Conservation (phyloP, 2,329 filamentous ascomycete species). For the Colletotrichum melonis region DNA sequence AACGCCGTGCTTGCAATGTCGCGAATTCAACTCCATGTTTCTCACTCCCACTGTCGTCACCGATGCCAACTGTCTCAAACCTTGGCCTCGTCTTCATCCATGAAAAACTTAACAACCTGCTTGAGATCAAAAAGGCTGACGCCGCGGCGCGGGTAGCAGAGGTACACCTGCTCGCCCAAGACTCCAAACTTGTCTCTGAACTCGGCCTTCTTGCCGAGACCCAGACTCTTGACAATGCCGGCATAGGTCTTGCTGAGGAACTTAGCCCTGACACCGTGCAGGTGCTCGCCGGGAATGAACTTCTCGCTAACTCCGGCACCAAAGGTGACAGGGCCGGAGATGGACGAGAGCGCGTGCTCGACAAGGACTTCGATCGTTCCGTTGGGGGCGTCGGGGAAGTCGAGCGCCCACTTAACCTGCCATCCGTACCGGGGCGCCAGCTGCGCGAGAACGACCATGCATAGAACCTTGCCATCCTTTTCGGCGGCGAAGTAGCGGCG, state of each 20-base stretch:
- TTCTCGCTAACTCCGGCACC: slow-evolving; percentile 83
- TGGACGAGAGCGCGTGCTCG: slow-evolving; percentile 70
- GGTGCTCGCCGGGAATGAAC: slow-evolving; percentile 82
- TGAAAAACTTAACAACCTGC: slow-evolving; percentile 92
- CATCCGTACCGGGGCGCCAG: slow-evolving; percentile 85
- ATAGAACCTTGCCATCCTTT: slow-evolving; percentile 78
- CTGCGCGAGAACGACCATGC: slow-evolving; percentile 85
- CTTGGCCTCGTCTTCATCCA: slow-evolving; percentile 64
- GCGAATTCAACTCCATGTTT: not conserved
- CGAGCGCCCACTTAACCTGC: slow-evolving; percentile 96
- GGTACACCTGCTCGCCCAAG: slow-evolving; percentile 84
- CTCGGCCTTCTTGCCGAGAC: slow-evolving; percentile 85
- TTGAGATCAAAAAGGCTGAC: slow-evolving; percentile 84
- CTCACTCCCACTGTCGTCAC: not conserved
- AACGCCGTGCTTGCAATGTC: not conserved
- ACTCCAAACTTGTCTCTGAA: slow-evolving; percentile 93
- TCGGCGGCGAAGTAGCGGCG: slow-evolving; percentile 87
- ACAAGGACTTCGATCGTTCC: slow-evolving; percentile 89
- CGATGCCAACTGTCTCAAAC: not conserved
- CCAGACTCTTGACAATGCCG: slow-evolving; percentile 83
- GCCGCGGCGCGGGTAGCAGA: slow-evolving; percentile 89
- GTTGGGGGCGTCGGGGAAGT: slow-evolving; percentile 88
- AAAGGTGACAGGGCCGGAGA: slow-evolving; percentile 78
- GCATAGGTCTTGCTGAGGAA: slow-evolving; percentile 87
- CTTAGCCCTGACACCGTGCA: slow-evolving; percentile 83